Evolutionary conservation across 2,329 filamentous ascomycete genomes (phyloP).

Genomic region (Uncinocarpus reesii): DNA sequence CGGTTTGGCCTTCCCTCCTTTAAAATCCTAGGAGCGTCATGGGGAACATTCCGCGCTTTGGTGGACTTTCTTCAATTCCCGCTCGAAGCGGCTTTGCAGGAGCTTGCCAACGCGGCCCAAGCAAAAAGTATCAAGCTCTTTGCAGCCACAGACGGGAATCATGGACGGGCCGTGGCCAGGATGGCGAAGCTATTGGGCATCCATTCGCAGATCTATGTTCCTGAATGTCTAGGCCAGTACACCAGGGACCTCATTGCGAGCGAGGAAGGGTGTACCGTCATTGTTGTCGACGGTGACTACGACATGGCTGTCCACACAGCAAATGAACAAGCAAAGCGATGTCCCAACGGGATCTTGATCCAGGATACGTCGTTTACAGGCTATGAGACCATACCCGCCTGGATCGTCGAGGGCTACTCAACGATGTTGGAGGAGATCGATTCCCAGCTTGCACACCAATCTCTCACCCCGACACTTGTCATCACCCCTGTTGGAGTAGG

Average conservation of each 20-base stretch:
- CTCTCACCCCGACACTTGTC: constrained; percentile 37
- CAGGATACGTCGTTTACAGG: constrained; percentile 59
- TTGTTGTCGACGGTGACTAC: constrained; percentile 50
- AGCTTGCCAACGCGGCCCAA: constrained; percentile 32
- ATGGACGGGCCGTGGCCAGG: constrained; percentile 60
- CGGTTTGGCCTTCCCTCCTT: constrained; percentile 63
- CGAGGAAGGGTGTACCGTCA: constrained; percentile 53
- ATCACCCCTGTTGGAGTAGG: constrained; percentile 63
- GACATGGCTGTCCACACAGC: constrained; percentile 51
- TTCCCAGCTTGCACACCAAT: constrained; percentile 43
- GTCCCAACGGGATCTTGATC: constrained; percentile 45
- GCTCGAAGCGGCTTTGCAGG: constrained; percentile 33
- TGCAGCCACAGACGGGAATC: constrained; percentile 65
- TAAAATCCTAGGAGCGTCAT: constrained; percentile 72
- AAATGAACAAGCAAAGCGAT: constrained; percentile 29
- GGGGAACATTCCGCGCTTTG: constrained; percentile 55
- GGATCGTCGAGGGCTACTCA: constrained; percentile 68
- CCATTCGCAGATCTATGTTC: constrained; percentile 52
- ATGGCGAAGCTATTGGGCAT: constrained; percentile 55
- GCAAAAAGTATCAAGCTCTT: constrained; percentile 39
- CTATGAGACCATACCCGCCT: constrained; percentile 57
- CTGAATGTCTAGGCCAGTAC: constrained; percentile 44
- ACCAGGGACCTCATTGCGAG: constrained; percentile 47
- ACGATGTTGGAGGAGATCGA: constrained; percentile 63
- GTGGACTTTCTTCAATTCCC: constrained; percentile 37